Conservation (phyloP, 1,139 yeast genomes). For the Pichia sp. region DNA sequence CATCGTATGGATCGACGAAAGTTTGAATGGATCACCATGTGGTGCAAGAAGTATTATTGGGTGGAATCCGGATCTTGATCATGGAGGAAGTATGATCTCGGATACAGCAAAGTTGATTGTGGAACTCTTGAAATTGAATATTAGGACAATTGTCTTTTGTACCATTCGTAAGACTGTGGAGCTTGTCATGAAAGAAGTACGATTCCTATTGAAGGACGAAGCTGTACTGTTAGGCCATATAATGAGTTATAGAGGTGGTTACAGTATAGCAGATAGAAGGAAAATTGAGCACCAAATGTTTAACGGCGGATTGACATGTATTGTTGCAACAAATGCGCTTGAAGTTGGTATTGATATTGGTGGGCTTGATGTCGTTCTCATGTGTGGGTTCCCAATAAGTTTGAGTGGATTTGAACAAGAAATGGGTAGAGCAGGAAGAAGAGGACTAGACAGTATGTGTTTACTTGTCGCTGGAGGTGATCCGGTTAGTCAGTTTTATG, state of each 20-base stretch:
- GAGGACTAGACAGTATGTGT: conserved; percentile 71
- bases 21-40: conserved; percentile 79
- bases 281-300: conserved; percentile 88
- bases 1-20: conserved; percentile 52
- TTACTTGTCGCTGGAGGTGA: conserved; percentile 80
- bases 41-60: conserved; percentile 70
- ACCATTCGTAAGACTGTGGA: conserved; percentile 85
- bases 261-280: conserved; percentile 78
- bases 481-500: conserved; percentile 83
- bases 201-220: conserved; percentile 45
- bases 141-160: conserved; percentile 88
- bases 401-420: conserved; percentile 89
- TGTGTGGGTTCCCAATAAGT: conserved; percentile 89
- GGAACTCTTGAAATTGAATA: conserved; percentile 54
- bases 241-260: conserved; percentile 95
- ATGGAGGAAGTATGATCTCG: conserved; percentile 64
- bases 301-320: conserved; percentile 74
- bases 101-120: conserved; percentile 75
- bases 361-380: conserved; percentile 80
- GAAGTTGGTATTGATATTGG: conserved; percentile 95
- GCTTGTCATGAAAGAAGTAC: conserved; percentile 74
- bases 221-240: conserved; percentile 56
- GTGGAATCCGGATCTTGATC: conserved; percentile 79
- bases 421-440: conserved; percentile 92
- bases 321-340: conserved; percentile 89